phyloP scores from a whole-genome alignment of 2,329 filamentous ascomycete species.

The Clonostachys byssicola region DNA sequence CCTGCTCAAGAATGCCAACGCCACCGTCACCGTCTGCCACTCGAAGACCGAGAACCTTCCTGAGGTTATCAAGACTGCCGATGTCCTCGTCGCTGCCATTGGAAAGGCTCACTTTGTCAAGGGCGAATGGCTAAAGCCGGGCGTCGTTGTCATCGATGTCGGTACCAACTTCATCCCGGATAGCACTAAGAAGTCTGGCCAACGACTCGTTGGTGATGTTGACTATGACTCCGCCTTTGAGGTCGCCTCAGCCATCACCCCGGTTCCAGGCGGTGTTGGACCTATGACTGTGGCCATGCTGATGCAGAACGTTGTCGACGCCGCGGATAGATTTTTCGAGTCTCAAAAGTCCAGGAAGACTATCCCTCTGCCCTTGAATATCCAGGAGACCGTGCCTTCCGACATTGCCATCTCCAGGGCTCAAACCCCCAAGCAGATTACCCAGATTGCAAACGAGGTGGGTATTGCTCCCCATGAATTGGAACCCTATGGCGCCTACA shows the following conservation, averaged over 20 bases:
- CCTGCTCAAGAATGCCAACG: constrained; percentile 89
- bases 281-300: constrained; percentile 99
- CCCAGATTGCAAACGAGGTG: constrained; percentile 76
- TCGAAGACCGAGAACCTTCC: constrained; percentile 76
- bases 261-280: constrained; percentile 92
- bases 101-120: constrained; percentile 84
- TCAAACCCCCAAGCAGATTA: constrained; percentile 90
- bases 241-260: constrained; percentile 90
- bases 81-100: constrained; percentile 89
- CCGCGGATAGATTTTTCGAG: constrained; percentile 77
- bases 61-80: constrained; percentile 74
- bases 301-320: constrained; percentile 88
- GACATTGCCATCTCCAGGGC: constrained; percentile 89
- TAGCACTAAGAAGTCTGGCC: constrained; percentile 83
- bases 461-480: constrained; percentile 86
- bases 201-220: constrained; percentile 91
- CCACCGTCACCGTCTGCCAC: constrained; percentile 95
- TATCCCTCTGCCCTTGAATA: constrained; percentile 76
- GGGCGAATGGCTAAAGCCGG: constrained; percentile 92
- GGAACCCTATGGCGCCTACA: constrained; percentile 91
- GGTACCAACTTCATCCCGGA: constrained; percentile 96
- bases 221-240: constrained; percentile 81
- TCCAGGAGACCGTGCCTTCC: constrained; percentile 80
- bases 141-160: constrained; percentile 94
- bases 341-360: constrained; percentile 77